phyloP scores from a whole-genome alignment of 2,329 filamentous ascomycete genomes.

The Exophiala aquamarina region DNA sequence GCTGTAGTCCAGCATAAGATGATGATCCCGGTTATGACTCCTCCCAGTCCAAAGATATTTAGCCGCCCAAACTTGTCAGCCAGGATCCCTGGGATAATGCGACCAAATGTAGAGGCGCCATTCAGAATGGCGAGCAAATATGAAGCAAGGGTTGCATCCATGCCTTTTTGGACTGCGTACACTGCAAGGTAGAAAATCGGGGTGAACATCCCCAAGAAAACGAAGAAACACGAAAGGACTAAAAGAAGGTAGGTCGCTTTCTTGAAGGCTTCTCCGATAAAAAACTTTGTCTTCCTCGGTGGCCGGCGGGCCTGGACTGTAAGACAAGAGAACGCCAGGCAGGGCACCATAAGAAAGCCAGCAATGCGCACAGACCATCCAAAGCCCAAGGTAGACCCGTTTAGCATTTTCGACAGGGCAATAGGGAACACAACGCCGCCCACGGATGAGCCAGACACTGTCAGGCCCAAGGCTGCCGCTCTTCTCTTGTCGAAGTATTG shows the following conservation, averaged over 20 bases:
- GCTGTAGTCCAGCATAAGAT: slow-evolving; percentile 57
- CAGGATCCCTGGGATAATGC: slow-evolving; percentile 32
- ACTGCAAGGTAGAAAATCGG: slow-evolving; percentile 34
- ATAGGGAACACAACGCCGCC: slow-evolving; percentile 57
- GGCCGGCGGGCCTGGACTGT: slow-evolving; percentile 53
- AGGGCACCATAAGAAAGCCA: slow-evolving; percentile 55
- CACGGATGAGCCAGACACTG: slow-evolving; percentile 48
- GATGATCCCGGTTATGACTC: slow-evolving; percentile 41
- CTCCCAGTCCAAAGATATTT: slow-evolving; percentile 35
- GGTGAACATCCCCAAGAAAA: slow-evolving; percentile 28
- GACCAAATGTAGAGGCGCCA: slow-evolving; percentile 38
- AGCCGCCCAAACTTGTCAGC: slow-evolving; percentile 30
- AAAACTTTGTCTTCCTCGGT: slow-evolving; percentile 32
- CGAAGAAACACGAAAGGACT: slow-evolving; percentile 9
- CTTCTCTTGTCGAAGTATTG: slow-evolving; percentile 51
- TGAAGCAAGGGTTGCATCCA: slow-evolving; percentile 47
- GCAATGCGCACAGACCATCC: slow-evolving; percentile 55
- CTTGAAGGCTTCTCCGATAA: slow-evolving; percentile 27
- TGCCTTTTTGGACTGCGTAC: slow-evolving; percentile 40
- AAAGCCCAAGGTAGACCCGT: slow-evolving; percentile 41
- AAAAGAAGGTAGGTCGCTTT: slow-evolving; percentile 20
- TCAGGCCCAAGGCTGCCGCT: slow-evolving; percentile 49
- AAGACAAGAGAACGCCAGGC: slow-evolving; percentile 53
- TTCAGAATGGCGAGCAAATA: slow-evolving; percentile 59
- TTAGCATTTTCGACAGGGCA: slow-evolving; percentile 49